Percentiles rank a stretch among this genome's conserved stretches.
Evolutionary conservation across 306 rosid genomes (phyloP).

Genomic region (Pyrus pyrifolia): DNA sequence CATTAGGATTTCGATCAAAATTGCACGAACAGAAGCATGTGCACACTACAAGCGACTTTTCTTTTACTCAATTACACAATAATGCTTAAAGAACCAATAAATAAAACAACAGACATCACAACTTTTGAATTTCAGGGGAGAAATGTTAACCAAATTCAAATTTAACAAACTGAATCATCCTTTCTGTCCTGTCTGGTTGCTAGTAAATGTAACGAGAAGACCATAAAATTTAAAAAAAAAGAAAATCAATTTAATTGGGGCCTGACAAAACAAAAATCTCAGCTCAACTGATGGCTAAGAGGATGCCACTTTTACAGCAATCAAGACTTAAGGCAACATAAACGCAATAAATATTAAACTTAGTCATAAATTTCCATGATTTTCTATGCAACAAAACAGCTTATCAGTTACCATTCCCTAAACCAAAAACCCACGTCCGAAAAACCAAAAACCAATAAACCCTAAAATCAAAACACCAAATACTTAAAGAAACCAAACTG

Average conservation of each 20-base stretch:
- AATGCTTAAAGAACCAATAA: neutral
- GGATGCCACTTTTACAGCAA: constrained; percentile 3
- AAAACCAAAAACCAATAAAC: constrained; percentile 29
- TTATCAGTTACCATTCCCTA: constrained; percentile 7
- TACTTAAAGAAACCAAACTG: neutral
- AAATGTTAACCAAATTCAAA: neutral
- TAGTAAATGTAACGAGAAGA: neutral
- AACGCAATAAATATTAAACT: neutral
- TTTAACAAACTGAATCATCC: neutral
- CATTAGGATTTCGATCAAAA: constrained; percentile 20
- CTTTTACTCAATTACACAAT: neutral
- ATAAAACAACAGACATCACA: neutral
- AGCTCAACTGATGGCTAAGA: constrained; percentile 8
- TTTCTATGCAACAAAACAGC: constrained; percentile 12
- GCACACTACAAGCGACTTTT: neutral
- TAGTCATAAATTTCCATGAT: neutral
- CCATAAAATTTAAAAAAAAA: neutral
- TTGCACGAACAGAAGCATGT: neutral
- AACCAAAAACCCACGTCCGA: constrained; percentile 33
- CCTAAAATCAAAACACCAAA: constrained; percentile 18
- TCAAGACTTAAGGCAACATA: constrained; percentile 1
- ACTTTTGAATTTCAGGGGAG: neutral
- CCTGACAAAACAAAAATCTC: constrained; percentile 1
- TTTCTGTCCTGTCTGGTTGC: neutral
- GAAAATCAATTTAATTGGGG: neutral